Base-by-base conservation (phyloP, 495 filamentous ascomycete genomes). In the Cercophora sp. region DNA sequence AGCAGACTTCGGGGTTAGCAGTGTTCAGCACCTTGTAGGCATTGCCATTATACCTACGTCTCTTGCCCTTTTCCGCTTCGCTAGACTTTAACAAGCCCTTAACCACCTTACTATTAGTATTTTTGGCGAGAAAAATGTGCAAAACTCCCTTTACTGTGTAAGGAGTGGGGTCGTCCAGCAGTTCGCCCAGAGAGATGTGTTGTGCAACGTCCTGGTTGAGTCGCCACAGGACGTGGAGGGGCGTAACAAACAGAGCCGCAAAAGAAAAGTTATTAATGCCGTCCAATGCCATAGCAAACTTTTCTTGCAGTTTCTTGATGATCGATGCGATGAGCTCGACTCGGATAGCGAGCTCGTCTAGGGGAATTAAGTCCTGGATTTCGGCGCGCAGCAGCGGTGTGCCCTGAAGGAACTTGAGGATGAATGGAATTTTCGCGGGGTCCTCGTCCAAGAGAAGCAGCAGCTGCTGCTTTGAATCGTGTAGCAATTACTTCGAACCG, bases 401-500 rank as follows among this genome's bases (percentile, higher is more conserved):
- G 39, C n/a, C 39, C 39, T 42, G 39, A n/a, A 42, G 39, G 39
- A 42, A 42, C 39, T 42, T 42, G 39, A 42, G 39, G 39, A 42
- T 42, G 39, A 23, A 42, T 22, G 39, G 20, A 23, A 42, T 42
- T 42, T 42, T 42, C 18, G 5, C 39, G 1, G 39, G 39, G 8
- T 42, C 18, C 39, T 42, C 18, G 5, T 42, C 39, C 8, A 24
- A 42, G 39, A 42, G 39, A 42, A 42, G 39, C 18, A 42, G 39
- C 20, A 42, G 39, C 39, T 23, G 16, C 18, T 42, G 39, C 39
- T 42, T 42, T 42, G 39, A 23, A 42, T 42, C 39, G 5, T 42
- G 39, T 22, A 42, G 39, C 18, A 42, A 22, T 22, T 23, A 22
- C 20, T 42, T 42, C 8, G 39, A 42, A 42, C 39, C 18, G 20